These are phyloP conservation scores for Spinacia oleracea DNA, from an alignment of 179 eudicot genomes.

Conservation along the genomic window DNA sequence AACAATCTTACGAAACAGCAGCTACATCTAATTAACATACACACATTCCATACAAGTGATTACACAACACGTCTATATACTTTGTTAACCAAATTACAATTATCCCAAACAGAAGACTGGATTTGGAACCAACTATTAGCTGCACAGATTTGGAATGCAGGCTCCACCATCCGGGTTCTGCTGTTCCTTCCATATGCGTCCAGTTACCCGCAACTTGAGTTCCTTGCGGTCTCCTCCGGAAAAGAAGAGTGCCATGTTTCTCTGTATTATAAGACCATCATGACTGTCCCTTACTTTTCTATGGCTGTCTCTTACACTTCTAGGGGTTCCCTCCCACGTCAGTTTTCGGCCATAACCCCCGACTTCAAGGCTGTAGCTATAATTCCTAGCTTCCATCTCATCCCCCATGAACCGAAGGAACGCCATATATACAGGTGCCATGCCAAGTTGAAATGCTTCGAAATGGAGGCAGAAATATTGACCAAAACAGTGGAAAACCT, in stretches of 20 bases:
- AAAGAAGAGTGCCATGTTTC: slow-evolving; percentile 79
- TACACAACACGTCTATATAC: slow-evolving; percentile 16
- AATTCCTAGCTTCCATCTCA: slow-evolving; percentile 67
- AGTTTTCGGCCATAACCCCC: slow-evolving; percentile 62
- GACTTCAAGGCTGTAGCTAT: slow-evolving; percentile 61
- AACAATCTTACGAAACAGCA: slow-evolving; percentile 2
- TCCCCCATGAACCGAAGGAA: slow-evolving; percentile 85
- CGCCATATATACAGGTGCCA: slow-evolving; percentile 79
- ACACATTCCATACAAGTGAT: slow-evolving; percentile 28
- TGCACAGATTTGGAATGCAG: slow-evolving; percentile 66
- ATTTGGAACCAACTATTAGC: slow-evolving; percentile 22
- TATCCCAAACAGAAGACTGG: background rate
- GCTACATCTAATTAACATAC: slow-evolving; percentile 15
- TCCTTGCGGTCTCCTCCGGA: slow-evolving; percentile 68
- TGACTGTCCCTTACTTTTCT: slow-evolving; percentile 64
- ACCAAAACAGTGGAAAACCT: slow-evolving; percentile 81
- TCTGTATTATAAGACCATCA: slow-evolving; percentile 69
- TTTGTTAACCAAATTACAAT: slow-evolving; percentile 17
- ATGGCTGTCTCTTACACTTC: slow-evolving; percentile 64
- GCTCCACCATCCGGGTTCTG: slow-evolving; percentile 53
- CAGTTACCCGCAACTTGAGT: slow-evolving; percentile 58
- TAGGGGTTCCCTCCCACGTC: slow-evolving; percentile 64
- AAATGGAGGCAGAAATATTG: slow-evolving; percentile 75
- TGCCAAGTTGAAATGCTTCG: slow-evolving; percentile 78
- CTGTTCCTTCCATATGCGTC: slow-evolving; percentile 63